Evolutionary conservation across 2,329 filamentous ascomycete genomes (phyloP).

Genomic region (Pyricularia pennisetigena): DNA sequence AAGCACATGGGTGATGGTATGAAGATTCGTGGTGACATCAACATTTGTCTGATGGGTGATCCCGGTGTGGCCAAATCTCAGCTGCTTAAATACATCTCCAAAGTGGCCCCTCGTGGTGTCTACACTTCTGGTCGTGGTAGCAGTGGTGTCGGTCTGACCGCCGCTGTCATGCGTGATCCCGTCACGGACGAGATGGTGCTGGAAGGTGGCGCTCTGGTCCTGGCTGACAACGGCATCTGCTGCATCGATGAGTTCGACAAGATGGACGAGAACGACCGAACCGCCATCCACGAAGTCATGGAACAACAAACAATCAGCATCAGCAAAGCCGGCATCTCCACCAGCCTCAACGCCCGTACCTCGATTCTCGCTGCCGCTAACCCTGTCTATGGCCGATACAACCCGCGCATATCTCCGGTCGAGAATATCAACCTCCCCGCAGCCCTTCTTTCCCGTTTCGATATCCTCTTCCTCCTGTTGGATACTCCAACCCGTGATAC

Average conservation of each 20-base stretch:
- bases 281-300: conserved; percentile 82
- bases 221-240: conserved; percentile 78
- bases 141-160: conserved; percentile 73
- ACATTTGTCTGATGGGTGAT: conserved; percentile 98
- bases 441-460: conserved; percentile 91
- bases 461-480: conserved; percentile 91
- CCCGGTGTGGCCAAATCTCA: conserved; percentile 99
- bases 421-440: conserved; percentile 99
- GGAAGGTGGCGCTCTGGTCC: conserved; percentile 68
- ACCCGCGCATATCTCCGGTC: conserved; percentile 90
- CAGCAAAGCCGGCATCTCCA: conserved; percentile 62
- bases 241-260: conserved; percentile 85
- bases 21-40: conserved; percentile 98
- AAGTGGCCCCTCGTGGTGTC: conserved; percentile 87
- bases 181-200: conserved; percentile 80
- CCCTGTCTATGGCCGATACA: conserved; percentile 95
- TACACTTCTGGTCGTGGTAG: conserved; percentile 76
- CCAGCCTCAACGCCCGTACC: conserved; percentile 86
- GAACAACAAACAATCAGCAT: conserved; percentile 82
- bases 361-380: conserved; percentile 95
- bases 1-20: conserved; percentile 98
- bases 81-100: conserved; percentile 94
- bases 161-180: conserved; percentile 74
- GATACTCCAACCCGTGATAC: conserved; percentile 85
- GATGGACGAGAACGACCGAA: conserved; percentile 77